phyloP scores from a whole-genome alignment of 108 stramenopile species.

The Aurantiochytrium sp. region DNA sequence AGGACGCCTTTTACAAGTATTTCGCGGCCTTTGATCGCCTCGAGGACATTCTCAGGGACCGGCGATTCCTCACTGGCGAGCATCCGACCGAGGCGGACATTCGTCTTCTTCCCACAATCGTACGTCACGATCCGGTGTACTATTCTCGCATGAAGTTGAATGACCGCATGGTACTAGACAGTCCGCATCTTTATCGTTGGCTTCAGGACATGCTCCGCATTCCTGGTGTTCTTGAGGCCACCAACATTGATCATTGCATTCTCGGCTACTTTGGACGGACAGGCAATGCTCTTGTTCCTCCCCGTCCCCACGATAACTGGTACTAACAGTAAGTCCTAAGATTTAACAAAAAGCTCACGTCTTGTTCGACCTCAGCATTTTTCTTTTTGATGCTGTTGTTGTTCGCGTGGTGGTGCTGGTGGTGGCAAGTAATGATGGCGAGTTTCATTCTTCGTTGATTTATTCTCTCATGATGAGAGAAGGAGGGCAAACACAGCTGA shows the following conservation, averaged over 20 bases:
- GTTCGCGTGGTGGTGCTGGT: too few relatives aligned
- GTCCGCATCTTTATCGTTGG: conserved; percentile 20
- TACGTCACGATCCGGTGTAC: conserved; percentile 17
- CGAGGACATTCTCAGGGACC: conserved; percentile 31
- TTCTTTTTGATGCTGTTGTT: too few relatives aligned
- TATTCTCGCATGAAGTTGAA: neutral
- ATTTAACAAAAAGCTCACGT: too few relatives aligned
- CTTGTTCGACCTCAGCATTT: too few relatives aligned
- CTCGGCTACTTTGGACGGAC: conserved; percentile 54
- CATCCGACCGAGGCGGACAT: conserved; percentile 44
- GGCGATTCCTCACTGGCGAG: conserved; percentile 33
- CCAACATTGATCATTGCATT: conserved; percentile 43
- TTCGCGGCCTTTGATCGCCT: conserved; percentile 34
- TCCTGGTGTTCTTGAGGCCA: conserved; percentile 30
- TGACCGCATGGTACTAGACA: neutral
- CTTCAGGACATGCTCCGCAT: conserved; percentile 35
- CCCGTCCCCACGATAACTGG: conserved; percentile 35
- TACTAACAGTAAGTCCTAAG: conserved; percentile 31
- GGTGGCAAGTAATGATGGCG: too few relatives aligned
- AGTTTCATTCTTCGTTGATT: too few relatives aligned
- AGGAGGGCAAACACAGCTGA: too few relatives aligned
- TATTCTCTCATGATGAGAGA: too few relatives aligned
- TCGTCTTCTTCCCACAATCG: neutral
- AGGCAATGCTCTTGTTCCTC: conserved; percentile 39
- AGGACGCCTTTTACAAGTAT: conserved; percentile 18